Conservation (phyloP, 2,329 filamentous ascomycete species). For the Hypoxylon sp. region DNA sequence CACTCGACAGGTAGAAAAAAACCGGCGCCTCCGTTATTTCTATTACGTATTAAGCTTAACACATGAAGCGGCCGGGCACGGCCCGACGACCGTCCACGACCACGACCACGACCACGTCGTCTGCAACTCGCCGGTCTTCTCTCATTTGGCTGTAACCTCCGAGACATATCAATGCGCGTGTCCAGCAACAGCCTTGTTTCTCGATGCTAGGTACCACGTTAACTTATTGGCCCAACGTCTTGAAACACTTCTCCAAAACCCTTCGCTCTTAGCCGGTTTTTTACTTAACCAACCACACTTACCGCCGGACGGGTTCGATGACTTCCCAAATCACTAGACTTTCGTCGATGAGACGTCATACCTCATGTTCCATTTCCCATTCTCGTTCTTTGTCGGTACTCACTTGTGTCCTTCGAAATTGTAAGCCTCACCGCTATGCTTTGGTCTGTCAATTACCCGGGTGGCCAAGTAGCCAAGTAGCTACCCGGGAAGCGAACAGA, state of each 20-base stretch:
- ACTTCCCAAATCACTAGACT: constrained; percentile 18
- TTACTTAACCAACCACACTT: constrained; percentile 18
- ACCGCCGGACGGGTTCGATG: constrained; percentile 26
- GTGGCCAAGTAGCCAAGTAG: constrained; percentile 2
- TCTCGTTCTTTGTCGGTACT: constrained; percentile 6
- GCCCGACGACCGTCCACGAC: constrained; percentile 29
- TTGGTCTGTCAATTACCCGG: constrained; percentile 16
- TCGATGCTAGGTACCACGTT: not conserved
- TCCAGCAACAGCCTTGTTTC: constrained; percentile 11
- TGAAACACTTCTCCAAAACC: constrained; percentile 34
- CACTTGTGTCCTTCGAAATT: constrained; percentile 12
- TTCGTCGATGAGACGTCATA: constrained; percentile 38
- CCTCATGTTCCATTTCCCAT: constrained; percentile 29
- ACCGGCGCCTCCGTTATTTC: constrained; percentile 16
- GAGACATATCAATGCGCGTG: constrained; percentile 42
- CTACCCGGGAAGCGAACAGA: not conserved
- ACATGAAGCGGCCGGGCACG: constrained; percentile 20
- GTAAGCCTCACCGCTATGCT: constrained; percentile 7
- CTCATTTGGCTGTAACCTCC: constrained; percentile 35
- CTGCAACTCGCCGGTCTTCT: constrained; percentile 27
- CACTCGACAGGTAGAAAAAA: constrained; percentile 10
- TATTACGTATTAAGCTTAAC: constrained; percentile 23
- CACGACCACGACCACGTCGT: constrained; percentile 12
- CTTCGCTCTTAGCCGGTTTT: constrained; percentile 8
- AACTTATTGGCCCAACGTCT: constrained; percentile 22